Base-by-base conservation (phyloP, 805 yeast species). In the Kockiozyma suomiensis region DNA sequence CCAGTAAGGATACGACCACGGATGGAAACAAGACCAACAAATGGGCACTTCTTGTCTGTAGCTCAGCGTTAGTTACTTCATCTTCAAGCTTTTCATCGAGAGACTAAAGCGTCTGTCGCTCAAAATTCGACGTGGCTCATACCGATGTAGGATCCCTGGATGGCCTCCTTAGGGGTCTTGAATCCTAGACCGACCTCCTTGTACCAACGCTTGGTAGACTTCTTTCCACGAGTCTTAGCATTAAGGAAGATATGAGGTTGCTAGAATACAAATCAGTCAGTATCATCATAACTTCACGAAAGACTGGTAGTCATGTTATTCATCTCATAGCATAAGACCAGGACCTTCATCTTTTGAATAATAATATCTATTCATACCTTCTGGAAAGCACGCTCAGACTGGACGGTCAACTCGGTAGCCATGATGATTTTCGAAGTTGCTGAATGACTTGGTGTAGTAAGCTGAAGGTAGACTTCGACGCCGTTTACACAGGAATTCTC, bases 181-280 rank as follows among this genome's bases (percentile, higher is more conserved):
- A 91, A 94, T 74, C 99, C 99, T 80, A 94, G 90, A 81, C 99
- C 99, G 76, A 90, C 97, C 68, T 94, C 97, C 88, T 94, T 94
- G 81, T 86, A 92, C 99, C 99, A 94, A 90, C 99, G 94, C 94
- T 94, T 94, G 87, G 96, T 88, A 85, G 92, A 86, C 84, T 89
- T 89, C 90, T 85, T 85, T 80, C 96, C 96, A 92, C 90, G 92
- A 76, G 97, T 87, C 90, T 94, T 94, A 87, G 98, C 91, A 93
- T 94, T 94, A 85, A 91, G 92, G 96, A 94, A 94, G 87, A 94
- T 93, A 87, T 94, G 99, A 79, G 98, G 99, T 90, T 94, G 99
- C 99, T 90, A 62, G 51, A 60, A 49, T 12, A 53, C 7, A 26
- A n/a, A 8, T 28, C 41, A 41, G 30, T 48, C 41, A 48, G 41